Evolutionary conservation across 345 rosid species (phyloP).

Genomic region (Kandelia obovata): DNA sequence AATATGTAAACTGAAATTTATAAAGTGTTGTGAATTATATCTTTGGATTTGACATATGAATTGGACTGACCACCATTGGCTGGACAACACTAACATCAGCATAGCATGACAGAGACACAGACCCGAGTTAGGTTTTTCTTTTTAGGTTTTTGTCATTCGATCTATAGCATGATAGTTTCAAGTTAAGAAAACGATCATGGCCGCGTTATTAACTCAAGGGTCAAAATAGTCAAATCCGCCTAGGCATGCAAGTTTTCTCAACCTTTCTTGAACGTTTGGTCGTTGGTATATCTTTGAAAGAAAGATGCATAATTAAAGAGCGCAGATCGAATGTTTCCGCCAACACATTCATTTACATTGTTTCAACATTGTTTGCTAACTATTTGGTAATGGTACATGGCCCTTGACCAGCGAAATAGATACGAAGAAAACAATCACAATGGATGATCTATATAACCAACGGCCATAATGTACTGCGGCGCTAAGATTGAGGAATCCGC

Average conservation of each 20-base stretch:
- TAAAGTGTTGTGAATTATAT: too few species aligned
- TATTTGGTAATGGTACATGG: constrained; percentile 14
- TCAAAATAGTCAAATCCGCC: constrained; percentile 18
- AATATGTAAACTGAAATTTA: too few species aligned
- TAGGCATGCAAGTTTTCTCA: not conserved
- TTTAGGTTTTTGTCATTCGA: not conserved
- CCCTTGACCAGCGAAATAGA: constrained; percentile 10
- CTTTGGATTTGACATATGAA: too few species aligned
- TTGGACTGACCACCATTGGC: too few species aligned
- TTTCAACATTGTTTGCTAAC: constrained; percentile 2
- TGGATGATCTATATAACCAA: not conserved
- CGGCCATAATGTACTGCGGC: not conserved
- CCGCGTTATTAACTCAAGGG: too few species aligned
- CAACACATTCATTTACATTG: constrained; percentile 18
- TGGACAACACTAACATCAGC: too few species aligned
- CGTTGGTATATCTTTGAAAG: too few species aligned
- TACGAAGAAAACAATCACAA: not conserved
- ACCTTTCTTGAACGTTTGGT: too few species aligned
- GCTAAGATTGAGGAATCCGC: constrained; percentile 32
- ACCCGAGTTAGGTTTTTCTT: too few species aligned
- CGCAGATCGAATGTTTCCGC: not conserved
- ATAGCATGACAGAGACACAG: too few species aligned
- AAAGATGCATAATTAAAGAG: too few species aligned
- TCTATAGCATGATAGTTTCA: constrained; percentile 9
- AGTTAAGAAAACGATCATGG: not conserved